These are phyloP conservation scores for Termitomyces sp. DNA, from an alignment of 768 basidiomycete genomes.

Conservation along the genomic window DNA sequence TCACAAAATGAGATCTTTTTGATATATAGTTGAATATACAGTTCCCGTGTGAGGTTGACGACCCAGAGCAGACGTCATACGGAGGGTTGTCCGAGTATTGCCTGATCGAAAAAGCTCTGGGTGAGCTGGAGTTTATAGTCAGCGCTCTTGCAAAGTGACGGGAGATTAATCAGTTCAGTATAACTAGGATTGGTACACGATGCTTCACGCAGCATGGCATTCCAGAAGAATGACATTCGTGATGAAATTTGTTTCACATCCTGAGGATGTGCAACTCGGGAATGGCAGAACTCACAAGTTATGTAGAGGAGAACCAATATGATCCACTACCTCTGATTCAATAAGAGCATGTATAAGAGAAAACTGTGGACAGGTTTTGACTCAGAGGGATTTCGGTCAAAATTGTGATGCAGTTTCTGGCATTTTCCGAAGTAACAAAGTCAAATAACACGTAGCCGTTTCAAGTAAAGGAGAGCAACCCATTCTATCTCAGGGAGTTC, in stretches of 20 bases:
- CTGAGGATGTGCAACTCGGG: neutral
- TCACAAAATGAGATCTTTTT: conserved; percentile 28
- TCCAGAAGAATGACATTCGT: conserved; percentile 11
- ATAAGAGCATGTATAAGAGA: neutral
- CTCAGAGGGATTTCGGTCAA: no score
- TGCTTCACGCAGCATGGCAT: conserved; percentile 11
- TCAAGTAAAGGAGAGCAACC: no score
- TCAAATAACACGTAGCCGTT: no score
- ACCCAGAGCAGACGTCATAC: neutral
- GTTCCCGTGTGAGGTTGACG: no score
- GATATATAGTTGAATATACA: conserved; percentile 6
- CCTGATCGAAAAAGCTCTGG: no score
- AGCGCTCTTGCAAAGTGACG: neutral
- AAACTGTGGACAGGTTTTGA: no score
- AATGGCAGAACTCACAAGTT: neutral
- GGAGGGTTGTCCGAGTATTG: neutral
- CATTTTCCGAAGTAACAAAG: no score
- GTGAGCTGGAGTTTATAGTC: neutral
- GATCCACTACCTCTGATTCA: neutral
- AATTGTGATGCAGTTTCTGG: no score
- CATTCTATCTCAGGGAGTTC: neutral
- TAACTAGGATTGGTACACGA: conserved; percentile 21
- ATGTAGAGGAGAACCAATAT: neutral
- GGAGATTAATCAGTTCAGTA: conserved; percentile 14
- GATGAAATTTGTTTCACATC: no score